A percentile compares a stretch with the other conserved stretches of the same genome.
These are phyloP conservation scores for Dissophora ornata DNA, from an alignment of 192 early-diverging fungal genomes.

Conservation along the genomic window DNA sequence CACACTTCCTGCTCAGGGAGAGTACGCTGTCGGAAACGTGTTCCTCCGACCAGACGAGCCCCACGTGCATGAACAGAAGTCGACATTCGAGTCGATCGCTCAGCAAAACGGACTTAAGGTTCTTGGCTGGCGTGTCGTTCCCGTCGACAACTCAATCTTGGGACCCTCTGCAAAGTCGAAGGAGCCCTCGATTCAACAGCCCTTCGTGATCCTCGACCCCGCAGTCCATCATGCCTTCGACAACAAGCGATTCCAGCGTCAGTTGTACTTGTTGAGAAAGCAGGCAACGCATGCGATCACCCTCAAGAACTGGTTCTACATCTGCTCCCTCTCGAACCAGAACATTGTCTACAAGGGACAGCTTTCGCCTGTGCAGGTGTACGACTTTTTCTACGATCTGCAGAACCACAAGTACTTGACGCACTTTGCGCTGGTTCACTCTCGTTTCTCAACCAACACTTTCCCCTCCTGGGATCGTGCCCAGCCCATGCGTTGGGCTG, in stretches of 20 bases:
- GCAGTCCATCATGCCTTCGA: conserved; percentile 56
- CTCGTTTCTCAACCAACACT: conserved; percentile 98
- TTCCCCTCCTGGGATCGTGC: conserved; percentile 99
- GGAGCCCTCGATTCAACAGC: conserved; percentile 94
- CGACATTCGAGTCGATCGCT: conserved; percentile 85
- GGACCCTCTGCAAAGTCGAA: conserved; percentile 89
- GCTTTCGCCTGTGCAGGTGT: conserved; percentile 94
- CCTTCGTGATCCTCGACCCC: conserved; percentile 80
- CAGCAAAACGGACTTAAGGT: conserved; percentile 76
- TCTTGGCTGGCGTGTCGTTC: conserved; percentile 91
- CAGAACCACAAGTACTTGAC: conserved; percentile 83
- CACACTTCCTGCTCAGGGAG: conserved; percentile 75
- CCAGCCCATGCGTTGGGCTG: conserved; percentile 97
- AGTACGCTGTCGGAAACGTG: conserved; percentile 98
- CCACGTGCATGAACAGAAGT: conserved; percentile 75
- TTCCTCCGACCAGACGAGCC: conserved; percentile 81
- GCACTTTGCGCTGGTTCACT: conserved; percentile 98
- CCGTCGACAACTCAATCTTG: conserved; percentile 85
- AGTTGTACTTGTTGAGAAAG: conserved; percentile 92
- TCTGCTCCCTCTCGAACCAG: conserved; percentile 93
- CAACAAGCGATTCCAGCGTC: conserved; percentile 78
- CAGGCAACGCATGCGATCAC: conserved; percentile 88
- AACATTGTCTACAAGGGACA: conserved; percentile 99
- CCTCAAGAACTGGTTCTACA: conserved; percentile 93
- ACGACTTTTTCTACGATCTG: conserved; percentile 92